These are phyloP conservation scores for Crithidia expoeki DNA, from an alignment of 208 protist genomes.

Conservation along the genomic window DNA sequence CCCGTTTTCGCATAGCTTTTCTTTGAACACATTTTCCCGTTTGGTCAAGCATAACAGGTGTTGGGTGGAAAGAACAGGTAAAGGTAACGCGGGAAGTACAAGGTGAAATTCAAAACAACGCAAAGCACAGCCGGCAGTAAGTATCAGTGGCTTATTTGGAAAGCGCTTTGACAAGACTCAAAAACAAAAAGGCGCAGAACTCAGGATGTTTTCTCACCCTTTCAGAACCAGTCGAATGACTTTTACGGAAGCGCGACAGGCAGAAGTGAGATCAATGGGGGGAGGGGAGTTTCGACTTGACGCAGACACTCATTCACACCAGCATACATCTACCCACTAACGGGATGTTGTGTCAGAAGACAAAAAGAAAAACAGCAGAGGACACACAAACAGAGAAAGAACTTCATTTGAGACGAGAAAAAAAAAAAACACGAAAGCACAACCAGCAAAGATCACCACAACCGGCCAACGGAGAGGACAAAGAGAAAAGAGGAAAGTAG, in stretches of 20 bases:
- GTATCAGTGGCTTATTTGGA: too few species aligned
- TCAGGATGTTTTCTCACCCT: too few species aligned
- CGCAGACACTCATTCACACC: neutral
- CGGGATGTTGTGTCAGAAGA: neutral
- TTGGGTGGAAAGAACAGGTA: neutral
- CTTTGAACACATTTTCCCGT: too few species aligned
- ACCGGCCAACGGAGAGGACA: neutral
- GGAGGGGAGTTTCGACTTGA: neutral
- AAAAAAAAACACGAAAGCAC: neutral
- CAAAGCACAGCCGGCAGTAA: neutral
- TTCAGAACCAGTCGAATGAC: too few species aligned
- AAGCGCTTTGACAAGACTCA: too few species aligned
- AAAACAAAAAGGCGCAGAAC: too few species aligned
- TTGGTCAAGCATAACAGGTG: neutral
- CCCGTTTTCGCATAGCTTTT: too few species aligned
- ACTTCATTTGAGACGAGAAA: neutral
- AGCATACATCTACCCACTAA: neutral
- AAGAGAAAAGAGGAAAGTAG: neutral
- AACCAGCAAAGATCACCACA: neutral
- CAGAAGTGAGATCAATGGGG: neutral
- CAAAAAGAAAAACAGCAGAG: neutral
- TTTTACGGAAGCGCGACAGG: too few species aligned
- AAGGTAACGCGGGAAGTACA: conserved; percentile 16
- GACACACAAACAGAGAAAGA: neutral
- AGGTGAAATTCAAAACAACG: conserved; percentile 7